A percentile compares a stretch with the other conserved stretches of the same genome.
These are phyloP conservation scores for Arctostaphylos glauca DNA, from an alignment of 148 eudicot genomes.

Conservation along the genomic window DNA sequence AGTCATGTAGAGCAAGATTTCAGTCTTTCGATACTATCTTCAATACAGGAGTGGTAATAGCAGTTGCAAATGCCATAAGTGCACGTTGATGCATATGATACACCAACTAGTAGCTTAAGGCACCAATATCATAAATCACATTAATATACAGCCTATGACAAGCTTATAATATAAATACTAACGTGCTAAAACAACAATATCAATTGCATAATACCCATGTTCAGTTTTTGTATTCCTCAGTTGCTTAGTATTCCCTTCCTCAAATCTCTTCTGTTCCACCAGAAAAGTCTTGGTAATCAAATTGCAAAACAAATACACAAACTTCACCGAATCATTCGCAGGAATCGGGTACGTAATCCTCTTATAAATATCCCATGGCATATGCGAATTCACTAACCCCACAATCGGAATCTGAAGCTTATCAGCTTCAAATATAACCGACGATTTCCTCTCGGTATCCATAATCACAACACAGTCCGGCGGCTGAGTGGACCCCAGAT, in stretches of 20 bases:
- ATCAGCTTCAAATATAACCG: constrained; percentile 67
- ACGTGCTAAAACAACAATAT: background rate
- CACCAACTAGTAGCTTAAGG: background rate
- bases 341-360: constrained; percentile 82
- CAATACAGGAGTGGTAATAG: background rate
- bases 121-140: background rate
- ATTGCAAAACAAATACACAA: constrained; percentile 90
- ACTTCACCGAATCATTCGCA: constrained; percentile 77
- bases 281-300: constrained; percentile 83
- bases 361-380: constrained; percentile 52
- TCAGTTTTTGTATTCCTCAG: background rate
- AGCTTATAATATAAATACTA: background rate
- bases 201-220: background rate
- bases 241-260: constrained; percentile 7
- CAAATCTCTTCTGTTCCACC: constrained; percentile 54
- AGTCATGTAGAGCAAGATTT: background rate
- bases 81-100: background rate
- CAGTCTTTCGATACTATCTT: background rate
- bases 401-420: constrained; percentile 73
- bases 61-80: background rate
- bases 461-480: constrained; percentile 86
- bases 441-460: constrained; percentile 64
- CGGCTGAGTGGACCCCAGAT: constrained; percentile 40
- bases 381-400: constrained; percentile 69
- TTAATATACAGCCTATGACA: background rate